These are phyloP conservation scores for Talaromyces sp. DNA, from an alignment of 2,329 filamentous ascomycete genomes.

Conservation along the genomic window DNA sequence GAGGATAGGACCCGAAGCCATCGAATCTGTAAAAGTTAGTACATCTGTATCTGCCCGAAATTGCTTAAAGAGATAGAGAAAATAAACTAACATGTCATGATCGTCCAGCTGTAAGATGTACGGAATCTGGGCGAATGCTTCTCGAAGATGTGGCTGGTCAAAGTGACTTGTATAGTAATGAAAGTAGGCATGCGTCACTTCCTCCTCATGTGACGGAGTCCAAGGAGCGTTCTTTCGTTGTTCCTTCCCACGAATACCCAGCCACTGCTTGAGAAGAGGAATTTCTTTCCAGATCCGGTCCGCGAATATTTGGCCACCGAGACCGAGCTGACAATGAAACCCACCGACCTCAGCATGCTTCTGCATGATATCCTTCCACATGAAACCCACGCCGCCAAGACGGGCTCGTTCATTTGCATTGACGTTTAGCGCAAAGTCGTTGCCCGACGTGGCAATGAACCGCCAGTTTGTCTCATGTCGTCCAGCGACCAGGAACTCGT, in stretches of 20 bases:
- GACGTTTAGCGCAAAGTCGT: slow-evolving; percentile 87
- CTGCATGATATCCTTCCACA: slow-evolving; percentile 99
- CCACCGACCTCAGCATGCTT: slow-evolving; percentile 95
- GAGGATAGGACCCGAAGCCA: slow-evolving; percentile 92
- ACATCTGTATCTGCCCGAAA: background rate
- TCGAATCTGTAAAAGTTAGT: slow-evolving; percentile 62
- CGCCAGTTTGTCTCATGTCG: slow-evolving; percentile 88
- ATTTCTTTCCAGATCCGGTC: slow-evolving; percentile 96
- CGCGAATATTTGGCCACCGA: slow-evolving; percentile 92
- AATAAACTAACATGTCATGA: slow-evolving; percentile 80
- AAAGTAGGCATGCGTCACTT: slow-evolving; percentile 93
- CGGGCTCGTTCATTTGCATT: slow-evolving; percentile 78
- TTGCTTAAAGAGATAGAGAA: background rate
- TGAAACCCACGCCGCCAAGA: slow-evolving; percentile 82
- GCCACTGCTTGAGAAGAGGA: slow-evolving; percentile 88
- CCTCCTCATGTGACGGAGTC: slow-evolving; percentile 93
- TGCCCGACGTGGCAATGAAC: slow-evolving; percentile 92
- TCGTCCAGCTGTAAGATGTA: slow-evolving; percentile 91
- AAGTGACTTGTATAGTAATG: slow-evolving; percentile 99
- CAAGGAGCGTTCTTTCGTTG: slow-evolving; percentile 84
- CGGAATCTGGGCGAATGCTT: slow-evolving; percentile 96
- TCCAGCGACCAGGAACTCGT: slow-evolving; percentile 92
- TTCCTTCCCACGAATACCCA: slow-evolving; percentile 86
- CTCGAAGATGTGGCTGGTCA: slow-evolving; percentile 87
- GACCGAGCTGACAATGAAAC: slow-evolving; percentile 86